Evolutionary conservation across 331 rosid genomes (phyloP), one percentile per base, ranked within the genome.

Genomic region (Acacia pycnantha): DNA sequence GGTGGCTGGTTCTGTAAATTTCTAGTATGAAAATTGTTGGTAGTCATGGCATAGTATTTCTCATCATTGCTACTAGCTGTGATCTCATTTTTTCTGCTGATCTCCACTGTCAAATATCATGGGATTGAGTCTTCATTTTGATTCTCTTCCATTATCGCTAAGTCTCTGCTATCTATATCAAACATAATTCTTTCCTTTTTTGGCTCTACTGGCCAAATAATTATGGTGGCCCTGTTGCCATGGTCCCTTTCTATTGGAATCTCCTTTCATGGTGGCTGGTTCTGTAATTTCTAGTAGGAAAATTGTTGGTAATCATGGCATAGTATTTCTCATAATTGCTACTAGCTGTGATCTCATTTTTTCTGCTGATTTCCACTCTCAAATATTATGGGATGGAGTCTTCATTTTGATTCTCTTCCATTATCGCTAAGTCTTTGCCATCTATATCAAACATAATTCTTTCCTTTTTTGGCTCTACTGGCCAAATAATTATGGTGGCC

Each of bases 1-100:
- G 66, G 62, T 15, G 75, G 78, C 83, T 64, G 11, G 65, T 73
- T 85, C 67, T 51, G 77, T 10, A 77, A 80, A 48, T 31, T 73
- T 76, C 67, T 48, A n/a, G 46, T 31, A 48, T 73, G 68, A 56
- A 5, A n/a, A 9, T 21, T 56, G 31, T 58, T 58, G 65, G 65
- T 58, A 24, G 11, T n/a, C 24, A 22, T 22, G 16, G 65, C 65
- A 9, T 58, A 24, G 11, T 24, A 11, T 58, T 58, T 10, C 65
- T 58, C 31, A 24, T 58, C 13, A 3, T 58, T 58, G 65, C 33
- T 58, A 58, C 65, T 22, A 58, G 29, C 13, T 58, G 33, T n/a
- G 29, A 58, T 58, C 15, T 58, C 29, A 9, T 58, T 22, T 24
- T 22, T 58, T n/a, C 27, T 22, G 65, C 31, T 22, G 31, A 58